Percentiles rank a stretch among this genome's conserved stretches.
Conservation (phyloP, 2,329 filamentous ascomycete genomes). For the Ampelomyces quisqualis region DNA sequence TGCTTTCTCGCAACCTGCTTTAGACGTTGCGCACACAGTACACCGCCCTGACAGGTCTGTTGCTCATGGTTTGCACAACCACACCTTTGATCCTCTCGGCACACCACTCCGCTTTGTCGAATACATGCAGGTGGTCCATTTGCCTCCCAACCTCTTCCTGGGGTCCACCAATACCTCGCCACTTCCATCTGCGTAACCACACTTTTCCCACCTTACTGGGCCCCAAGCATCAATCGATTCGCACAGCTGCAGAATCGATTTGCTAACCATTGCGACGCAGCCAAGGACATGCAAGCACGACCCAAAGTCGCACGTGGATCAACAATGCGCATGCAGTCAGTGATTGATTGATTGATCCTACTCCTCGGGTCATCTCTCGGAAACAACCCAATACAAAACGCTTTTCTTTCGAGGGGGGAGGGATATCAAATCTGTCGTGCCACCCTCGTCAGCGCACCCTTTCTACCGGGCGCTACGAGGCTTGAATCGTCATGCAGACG, state of each 20-base stretch:
- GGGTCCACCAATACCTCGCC: not conserved
- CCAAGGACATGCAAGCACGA: not conserved
- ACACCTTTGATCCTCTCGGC: not conserved
- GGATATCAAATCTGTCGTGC: not conserved
- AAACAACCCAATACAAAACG: too few species aligned
- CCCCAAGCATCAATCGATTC: too few species aligned
- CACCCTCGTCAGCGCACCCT: not conserved
- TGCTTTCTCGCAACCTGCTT: too few species aligned
- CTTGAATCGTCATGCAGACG: too few species aligned
- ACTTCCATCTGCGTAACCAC: not conserved
- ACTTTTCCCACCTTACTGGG: not conserved
- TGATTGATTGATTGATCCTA: not conserved
- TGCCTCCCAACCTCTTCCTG: not conserved
- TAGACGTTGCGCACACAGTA: too few species aligned
- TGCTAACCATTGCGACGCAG: too few species aligned
- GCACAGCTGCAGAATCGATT: too few species aligned
- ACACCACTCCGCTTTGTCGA: not conserved
- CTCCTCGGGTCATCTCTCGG: too few species aligned
- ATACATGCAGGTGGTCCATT: not conserved
- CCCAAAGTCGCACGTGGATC: not conserved
- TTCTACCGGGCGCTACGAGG: not conserved
- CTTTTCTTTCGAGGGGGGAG: not conserved
- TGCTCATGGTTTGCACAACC: conserved; percentile 1
- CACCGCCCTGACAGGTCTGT: too few species aligned
- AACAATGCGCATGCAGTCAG: not conserved